Conservation (phyloP, 495 filamentous ascomycete species). For the Aspergillus kassunensis region DNA sequence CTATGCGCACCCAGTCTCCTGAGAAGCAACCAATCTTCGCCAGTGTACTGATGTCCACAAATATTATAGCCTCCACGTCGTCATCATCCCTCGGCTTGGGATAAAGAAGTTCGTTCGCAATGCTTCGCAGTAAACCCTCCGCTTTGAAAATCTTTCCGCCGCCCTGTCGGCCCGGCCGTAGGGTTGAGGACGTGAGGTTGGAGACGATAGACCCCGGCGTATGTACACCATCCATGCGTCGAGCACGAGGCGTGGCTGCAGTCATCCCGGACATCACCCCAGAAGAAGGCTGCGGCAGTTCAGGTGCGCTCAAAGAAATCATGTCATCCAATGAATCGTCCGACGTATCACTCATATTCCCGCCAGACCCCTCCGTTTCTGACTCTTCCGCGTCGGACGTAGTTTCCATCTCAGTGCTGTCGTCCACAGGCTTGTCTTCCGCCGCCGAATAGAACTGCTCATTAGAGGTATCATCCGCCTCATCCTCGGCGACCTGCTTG, state of each 20-base stretch:
- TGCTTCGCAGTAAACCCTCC: constrained; percentile 65
- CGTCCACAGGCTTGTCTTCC: constrained; percentile 61
- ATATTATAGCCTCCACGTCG: constrained; percentile 80
- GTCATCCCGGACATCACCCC: constrained; percentile 68
- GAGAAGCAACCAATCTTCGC: constrained; percentile 93
- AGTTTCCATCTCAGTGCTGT: constrained; percentile 55
- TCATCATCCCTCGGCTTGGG: constrained; percentile 81
- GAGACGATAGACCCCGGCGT: constrained; percentile 85
- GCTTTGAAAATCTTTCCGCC: constrained; percentile 68
- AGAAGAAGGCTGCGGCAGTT: constrained; percentile 61
- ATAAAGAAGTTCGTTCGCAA: constrained; percentile 76
- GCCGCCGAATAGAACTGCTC: constrained; percentile 87
- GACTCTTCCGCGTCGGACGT: constrained; percentile 52
- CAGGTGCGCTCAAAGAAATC: constrained; percentile 78
- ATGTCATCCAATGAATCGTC: constrained; percentile 77
- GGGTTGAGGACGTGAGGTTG: constrained; percentile 73
- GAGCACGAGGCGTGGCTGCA: constrained; percentile 65
- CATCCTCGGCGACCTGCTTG: constrained; percentile 62
- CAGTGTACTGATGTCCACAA: constrained; percentile 79
- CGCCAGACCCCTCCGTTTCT: constrained; percentile 44
- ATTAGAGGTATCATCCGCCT: constrained; percentile 73
- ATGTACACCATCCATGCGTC: constrained; percentile 61
- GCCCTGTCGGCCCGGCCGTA: constrained; percentile 57
- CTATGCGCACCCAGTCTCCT: constrained; percentile 93
- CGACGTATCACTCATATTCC: constrained; percentile 60